A percentile compares a stretch with the other conserved stretches of the same genome.
These are phyloP conservation scores for Ziziphus jujuba DNA, from an alignment of 306 rosid genomes.

Conservation along the genomic window DNA sequence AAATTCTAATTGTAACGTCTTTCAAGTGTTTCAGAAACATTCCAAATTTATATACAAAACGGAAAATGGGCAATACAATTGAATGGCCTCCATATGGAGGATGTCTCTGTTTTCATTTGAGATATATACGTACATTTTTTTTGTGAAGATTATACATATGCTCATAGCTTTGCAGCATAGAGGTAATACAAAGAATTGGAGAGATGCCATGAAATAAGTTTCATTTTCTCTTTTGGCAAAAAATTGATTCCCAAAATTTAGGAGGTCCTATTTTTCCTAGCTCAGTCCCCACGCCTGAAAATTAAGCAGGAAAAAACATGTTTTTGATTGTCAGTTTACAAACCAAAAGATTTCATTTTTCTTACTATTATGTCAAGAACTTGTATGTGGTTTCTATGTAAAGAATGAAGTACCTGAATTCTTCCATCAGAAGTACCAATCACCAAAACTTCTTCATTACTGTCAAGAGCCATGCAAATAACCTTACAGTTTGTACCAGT, in stretches of 20 bases:
- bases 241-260: conserved; percentile 22
- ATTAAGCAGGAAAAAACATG: conserved; percentile 13
- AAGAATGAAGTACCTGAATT: conserved; percentile 88
- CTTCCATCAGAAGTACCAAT: conserved; percentile 84
- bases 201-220: background rate
- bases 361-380: background rate
- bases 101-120: background rate
- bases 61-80: background rate
- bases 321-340: background rate
- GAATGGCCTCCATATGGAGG: background rate
- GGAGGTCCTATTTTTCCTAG: conserved; percentile 35
- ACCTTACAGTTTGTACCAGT: conserved; percentile 61
- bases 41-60: no score
- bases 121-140: conserved; percentile 11
- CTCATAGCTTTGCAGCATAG: conserved; percentile 1
- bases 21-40: no score
- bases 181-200: conserved; percentile 19
- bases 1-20: no score
- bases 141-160: background rate
- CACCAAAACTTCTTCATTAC: conserved; percentile 68
- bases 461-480: conserved; percentile 64
- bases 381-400: no score
- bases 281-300: conserved; percentile 82
- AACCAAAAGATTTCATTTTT: background rate
- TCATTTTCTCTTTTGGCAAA: background rate